Base-by-base conservation (phyloP, 2,329 filamentous ascomycete genomes). In the Fusarium lyarnte region DNA sequence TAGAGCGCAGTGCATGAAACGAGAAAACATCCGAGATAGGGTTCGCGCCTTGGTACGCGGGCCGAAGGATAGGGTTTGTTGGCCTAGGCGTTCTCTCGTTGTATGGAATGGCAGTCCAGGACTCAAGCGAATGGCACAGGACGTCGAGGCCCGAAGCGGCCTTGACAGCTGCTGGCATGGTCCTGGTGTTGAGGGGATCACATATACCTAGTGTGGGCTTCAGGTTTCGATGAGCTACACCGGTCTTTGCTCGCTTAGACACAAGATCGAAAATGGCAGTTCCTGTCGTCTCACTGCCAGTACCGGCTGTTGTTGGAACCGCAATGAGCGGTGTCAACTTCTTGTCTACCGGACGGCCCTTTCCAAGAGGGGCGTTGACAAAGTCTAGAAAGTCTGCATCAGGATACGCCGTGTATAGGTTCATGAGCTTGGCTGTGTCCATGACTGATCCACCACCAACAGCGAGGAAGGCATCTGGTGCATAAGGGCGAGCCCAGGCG, bases 351-450 rank as follows among this genome's bases (percentile, higher is more conserved):
- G 93, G 93, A n/a, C 89, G 84, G 8, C 96, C 96, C 70, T 93
- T 94, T 66, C 96, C 96, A 0, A 98, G 85, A 0, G 96, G 96
- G 1, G 95, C 95, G 79, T 98, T 98, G 81, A 99, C 96, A 72
- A 99, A 99, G 85, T 99, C 95, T 39, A 98, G 87, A 79, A 99
- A 98, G 76, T 96, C 93, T 38, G 95, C 95, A 12, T 98, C 93
- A 0, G 95, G 95, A 79, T 94, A 98, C 70, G 90, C 91, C 2
- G 92, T 93, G 84, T 98, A 98, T 1, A 99, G 88, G 79, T 99
- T 99, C 95, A 99, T 98, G 63, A 99, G 87, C 83, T 99, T 99
- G 60, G 96, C 95, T 2, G 96, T 99, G 83, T 99, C 96, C 75
- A 99, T 99, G 74, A 98, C 96, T 42, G 94, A 97, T 41, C 96